Percentiles rank a stretch among this genome's conserved stretches.
Conservation (phyloP, 805 yeast genomes). For the Metschnikowia lochheadii region DNA sequence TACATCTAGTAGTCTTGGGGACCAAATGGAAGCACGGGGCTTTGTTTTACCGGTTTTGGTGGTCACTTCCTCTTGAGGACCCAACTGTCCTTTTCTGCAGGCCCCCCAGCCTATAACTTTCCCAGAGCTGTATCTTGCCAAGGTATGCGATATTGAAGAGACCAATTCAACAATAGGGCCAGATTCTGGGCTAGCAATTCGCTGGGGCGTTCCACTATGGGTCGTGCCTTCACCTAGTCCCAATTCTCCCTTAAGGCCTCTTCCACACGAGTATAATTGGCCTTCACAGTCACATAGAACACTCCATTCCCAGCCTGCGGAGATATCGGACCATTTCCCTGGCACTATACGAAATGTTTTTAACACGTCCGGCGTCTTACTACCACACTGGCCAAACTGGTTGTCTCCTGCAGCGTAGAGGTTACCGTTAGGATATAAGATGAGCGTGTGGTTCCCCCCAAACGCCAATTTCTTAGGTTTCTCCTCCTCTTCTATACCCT, state of each 20-base stretch:
- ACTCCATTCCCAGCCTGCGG: conserved; percentile 81
- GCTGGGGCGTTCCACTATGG: conserved; percentile 2
- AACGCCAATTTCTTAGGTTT: conserved; percentile 48
- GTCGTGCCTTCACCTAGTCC: conserved; percentile 40
- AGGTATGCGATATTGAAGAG: conserved; percentile 46
- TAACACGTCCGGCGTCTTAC: conserved; percentile 1
- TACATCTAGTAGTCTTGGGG: conserved; percentile 21
- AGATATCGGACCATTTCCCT: conserved; percentile 41
- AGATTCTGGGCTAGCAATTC: not conserved
- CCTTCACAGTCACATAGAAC: conserved; percentile 42
- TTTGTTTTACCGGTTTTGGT: conserved; percentile 7
- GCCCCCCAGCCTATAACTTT: conserved; percentile 64
- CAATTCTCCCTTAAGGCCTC: conserved; percentile 70
- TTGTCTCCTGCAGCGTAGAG: conserved; percentile 61
- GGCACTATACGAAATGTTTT: conserved; percentile 18
- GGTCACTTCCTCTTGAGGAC: conserved; percentile 8
- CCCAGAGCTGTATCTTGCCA: conserved; percentile 39
- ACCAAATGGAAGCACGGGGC: conserved; percentile 19
- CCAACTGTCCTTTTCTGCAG: conserved; percentile 57
- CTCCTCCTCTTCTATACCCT: conserved; percentile 20
- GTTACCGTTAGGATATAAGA: conserved; percentile 51
- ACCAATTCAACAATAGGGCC: conserved; percentile 11
- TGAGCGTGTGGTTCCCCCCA: conserved; percentile 85
- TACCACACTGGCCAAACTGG: conserved; percentile 50
- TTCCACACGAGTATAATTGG: conserved; percentile 52